Conservation (phyloP, 164 flowering plant species). For the Umbellularia californica region DNA sequence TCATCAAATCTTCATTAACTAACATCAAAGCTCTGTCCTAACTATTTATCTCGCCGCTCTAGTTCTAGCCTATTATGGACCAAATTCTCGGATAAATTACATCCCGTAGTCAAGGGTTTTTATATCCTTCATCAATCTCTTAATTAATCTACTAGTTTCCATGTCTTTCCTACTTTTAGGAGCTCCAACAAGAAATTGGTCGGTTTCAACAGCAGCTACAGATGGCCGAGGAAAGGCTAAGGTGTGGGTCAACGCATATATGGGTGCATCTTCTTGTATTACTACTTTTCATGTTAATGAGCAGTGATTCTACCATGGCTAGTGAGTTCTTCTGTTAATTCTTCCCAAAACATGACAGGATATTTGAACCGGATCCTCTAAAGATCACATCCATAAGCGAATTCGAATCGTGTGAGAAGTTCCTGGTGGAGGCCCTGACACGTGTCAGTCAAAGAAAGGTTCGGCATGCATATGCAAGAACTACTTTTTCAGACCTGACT, state of each 20-base stretch:
- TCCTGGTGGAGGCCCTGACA: constrained; percentile 36
- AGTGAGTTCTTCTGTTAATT: background rate
- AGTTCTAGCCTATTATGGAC: too few relatives aligned
- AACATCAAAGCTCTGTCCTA: background rate
- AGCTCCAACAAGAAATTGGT: constrained; percentile 44
- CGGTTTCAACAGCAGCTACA: constrained; percentile 37
- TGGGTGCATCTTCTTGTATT: background rate
- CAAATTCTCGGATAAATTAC: too few relatives aligned
- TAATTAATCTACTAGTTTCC: background rate
- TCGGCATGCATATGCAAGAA: too few relatives aligned
- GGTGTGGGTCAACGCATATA: constrained; percentile 10
- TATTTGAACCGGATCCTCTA: constrained; percentile 46
- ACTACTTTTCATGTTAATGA: background rate
- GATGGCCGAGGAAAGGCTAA: constrained; percentile 31
- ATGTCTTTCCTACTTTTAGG: constrained; percentile 16
- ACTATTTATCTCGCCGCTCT: background rate
- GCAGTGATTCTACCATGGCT: background rate
- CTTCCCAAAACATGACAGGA: constrained; percentile 16
- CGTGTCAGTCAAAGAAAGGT: constrained; percentile 50
- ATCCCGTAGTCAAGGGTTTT: background rate
- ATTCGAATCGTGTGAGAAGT: constrained; percentile 41
- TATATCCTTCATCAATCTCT: background rate
- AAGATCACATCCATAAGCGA: constrained; percentile 39
- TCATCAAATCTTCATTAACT: too few relatives aligned
- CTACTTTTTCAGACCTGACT: too few relatives aligned